A percentile compares a stretch with the other conserved stretches of the same genome.
These are phyloP conservation scores for Pneumocystis jirovecii DNA, from an alignment of 1,139 yeast genomes.

Conservation along the genomic window DNA sequence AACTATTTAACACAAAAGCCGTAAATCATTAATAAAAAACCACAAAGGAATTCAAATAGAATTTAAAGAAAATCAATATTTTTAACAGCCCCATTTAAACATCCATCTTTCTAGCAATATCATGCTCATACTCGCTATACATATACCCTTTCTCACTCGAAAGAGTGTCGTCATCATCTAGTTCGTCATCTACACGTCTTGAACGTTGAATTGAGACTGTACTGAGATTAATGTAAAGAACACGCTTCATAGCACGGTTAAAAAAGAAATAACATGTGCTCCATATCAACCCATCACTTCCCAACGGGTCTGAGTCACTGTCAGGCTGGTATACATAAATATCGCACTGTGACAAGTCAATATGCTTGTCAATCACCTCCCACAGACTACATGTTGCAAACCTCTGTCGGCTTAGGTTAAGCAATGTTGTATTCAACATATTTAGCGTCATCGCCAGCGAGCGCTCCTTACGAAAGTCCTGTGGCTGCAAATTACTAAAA, in stretches of 20 bases:
- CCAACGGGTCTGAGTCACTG: conserved; percentile 8
- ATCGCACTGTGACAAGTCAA: conserved; percentile 41
- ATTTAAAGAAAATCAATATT: neutral
- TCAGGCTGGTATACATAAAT: conserved; percentile 10
- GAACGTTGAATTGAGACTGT: neutral
- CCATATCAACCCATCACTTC: conserved; percentile 60
- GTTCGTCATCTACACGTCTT: neutral
- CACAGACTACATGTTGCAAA: conserved; percentile 51
- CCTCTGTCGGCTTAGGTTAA: conserved; percentile 49
- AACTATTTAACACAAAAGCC: too few relatives aligned
- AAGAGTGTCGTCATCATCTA: neutral
- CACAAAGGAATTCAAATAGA: too few relatives aligned
- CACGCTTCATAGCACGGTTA: conserved; percentile 80
- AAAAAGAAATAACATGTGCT: conserved; percentile 83
- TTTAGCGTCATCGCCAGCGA: conserved; percentile 43
- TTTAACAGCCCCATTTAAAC: neutral
- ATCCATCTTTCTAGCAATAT: neutral
- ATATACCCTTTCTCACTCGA: neutral
- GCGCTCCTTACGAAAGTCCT: conserved; percentile 51
- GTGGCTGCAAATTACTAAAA: conserved; percentile 73
- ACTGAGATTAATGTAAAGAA: conserved; percentile 57
- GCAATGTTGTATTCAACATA: conserved; percentile 62
- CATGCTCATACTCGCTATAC: neutral
- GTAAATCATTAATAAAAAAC: too few relatives aligned
- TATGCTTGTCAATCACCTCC: conserved; percentile 76